Conservation (phyloP, 768 basidiomycete genomes). For the Boletus pseudopeckii region DNA sequence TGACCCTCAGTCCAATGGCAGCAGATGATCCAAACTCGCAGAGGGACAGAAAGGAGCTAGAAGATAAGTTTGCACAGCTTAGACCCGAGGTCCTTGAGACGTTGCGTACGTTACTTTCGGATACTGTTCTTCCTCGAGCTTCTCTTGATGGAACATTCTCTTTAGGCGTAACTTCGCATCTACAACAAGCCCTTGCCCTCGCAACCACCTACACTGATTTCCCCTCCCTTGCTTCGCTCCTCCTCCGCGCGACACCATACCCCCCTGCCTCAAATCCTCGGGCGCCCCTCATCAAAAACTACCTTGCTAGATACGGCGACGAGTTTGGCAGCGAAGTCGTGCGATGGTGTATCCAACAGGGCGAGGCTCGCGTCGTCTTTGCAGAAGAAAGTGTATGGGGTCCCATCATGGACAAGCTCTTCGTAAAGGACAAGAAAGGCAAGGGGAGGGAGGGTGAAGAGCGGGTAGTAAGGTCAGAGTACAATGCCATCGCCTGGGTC, state of each 20-base stretch:
- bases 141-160: background rate
- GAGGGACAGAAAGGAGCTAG: constrained; percentile 56
- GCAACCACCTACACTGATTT: constrained; percentile 90
- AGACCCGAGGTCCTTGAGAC: constrained; percentile 78
- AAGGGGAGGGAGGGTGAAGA: constrained; percentile 29
- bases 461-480: constrained; percentile 45
- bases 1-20: constrained; percentile 40
- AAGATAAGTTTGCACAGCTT: constrained; percentile 64
- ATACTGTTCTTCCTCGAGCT: background rate
- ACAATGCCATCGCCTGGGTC: constrained; percentile 71
- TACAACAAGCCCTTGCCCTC: constrained; percentile 69
- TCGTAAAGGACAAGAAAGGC: constrained; percentile 34
- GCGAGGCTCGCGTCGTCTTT: constrained; percentile 80
- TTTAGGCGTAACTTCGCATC: constrained; percentile 63
- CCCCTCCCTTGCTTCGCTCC: constrained; percentile 77
- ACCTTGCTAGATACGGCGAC: constrained; percentile 75
- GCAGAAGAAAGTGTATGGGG: constrained; percentile 64
- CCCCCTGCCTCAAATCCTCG: constrained; percentile 65
- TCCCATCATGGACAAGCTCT: constrained; percentile 68
- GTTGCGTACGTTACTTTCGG: constrained; percentile 55
- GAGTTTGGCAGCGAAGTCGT: constrained; percentile 89
- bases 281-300: constrained; percentile 57
- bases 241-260: constrained; percentile 63
- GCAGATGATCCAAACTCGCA: constrained; percentile 46
- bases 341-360: constrained; percentile 89